Evolutionary conservation across 768 basidiomycete species (phyloP), one percentile per base, ranked within the genome.

Genomic region (Cubamyces lactineus): DNA sequence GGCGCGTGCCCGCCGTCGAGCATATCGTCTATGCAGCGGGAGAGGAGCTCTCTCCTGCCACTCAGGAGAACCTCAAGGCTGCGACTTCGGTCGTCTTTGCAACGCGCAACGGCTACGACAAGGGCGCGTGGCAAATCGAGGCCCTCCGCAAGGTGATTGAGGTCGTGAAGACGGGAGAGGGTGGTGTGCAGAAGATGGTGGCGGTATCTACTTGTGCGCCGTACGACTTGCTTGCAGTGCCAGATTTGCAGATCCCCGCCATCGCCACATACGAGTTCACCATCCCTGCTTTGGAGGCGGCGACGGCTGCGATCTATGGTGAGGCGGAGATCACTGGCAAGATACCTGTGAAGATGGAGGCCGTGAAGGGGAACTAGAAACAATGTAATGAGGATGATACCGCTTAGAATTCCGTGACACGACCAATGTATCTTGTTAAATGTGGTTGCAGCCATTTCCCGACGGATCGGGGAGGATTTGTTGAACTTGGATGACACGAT

Each of bases 131-230:
- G 86, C 87, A 87, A 72, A 57, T 79, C 50, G 73, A 75, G 12
- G 74, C 75, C 41, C 63, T 87, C 56, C 69, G 62, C 49, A 62
- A 66, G 39, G 64, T 79, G 42, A 46, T 73, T 19, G 61, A 50
- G 38, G 21, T 66, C 55, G 63, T 68, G 46, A 72, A 61, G 19
- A 28, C 57, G 8, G 67, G 49, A 11, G 26, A 50, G 6, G 43
- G 43, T 9, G 58, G 28, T 1, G 15, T 39, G 34, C 26, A 73
- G 17, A 74, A 75, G 17, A 71, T 86, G 38, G 75, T 86, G 1
- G 70, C 88, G 15, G 62, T 89, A 0, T 80, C 84, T 19, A 87
- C 84, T 40, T 87, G 87, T 67, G 83, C 80, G n/a, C 88, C 88
- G 28, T 90, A 89, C 65, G 87, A 89, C 63, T 59, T 86, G 12